phyloP scores from a whole-genome alignment of 345 rosid species.

The Raphanus raphanistrum region DNA sequence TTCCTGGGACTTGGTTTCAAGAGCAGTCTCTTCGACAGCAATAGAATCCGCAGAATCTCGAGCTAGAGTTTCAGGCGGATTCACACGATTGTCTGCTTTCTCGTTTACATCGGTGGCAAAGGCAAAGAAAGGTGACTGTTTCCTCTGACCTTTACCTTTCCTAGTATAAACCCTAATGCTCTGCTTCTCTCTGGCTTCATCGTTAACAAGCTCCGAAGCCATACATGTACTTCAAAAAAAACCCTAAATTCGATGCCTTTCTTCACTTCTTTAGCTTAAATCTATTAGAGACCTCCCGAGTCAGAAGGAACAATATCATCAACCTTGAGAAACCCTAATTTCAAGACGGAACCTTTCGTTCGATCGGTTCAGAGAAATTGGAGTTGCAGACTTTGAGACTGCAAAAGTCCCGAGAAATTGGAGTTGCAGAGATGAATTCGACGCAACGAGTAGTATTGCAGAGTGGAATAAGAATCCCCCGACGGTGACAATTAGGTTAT shows the following conservation, averaged over 20 bases:
- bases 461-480: slow-evolving; percentile 16
- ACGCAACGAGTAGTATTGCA: not conserved
- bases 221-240: slow-evolving; percentile 55
- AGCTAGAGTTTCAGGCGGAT: slow-evolving; percentile 37
- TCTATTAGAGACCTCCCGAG: slow-evolving; percentile 1
- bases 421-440: slow-evolving; percentile 12
- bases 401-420: slow-evolving; percentile 27
- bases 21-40: not conserved
- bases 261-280: slow-evolving; percentile 1
- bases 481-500: slow-evolving; percentile 28
- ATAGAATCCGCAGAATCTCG: slow-evolving; percentile 27
- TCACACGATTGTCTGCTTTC: slow-evolving; percentile 22
- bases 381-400: not conserved
- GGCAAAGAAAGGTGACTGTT: slow-evolving; percentile 28
- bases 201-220: slow-evolving; percentile 86
- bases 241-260: slow-evolving; percentile 44
- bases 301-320: not conserved
- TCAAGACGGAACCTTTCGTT: slow-evolving; percentile 15
- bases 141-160: slow-evolving; percentile 50
- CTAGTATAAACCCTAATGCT: slow-evolving; percentile 77
- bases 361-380: slow-evolving; percentile 14
- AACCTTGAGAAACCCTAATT: slow-evolving; percentile 48
- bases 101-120: not conserved
- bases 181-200: slow-evolving; percentile 67
- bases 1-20: slow-evolving; percentile 3